Base-by-base conservation (phyloP, 345 rosid genomes). In the Syzygium jambos region DNA sequence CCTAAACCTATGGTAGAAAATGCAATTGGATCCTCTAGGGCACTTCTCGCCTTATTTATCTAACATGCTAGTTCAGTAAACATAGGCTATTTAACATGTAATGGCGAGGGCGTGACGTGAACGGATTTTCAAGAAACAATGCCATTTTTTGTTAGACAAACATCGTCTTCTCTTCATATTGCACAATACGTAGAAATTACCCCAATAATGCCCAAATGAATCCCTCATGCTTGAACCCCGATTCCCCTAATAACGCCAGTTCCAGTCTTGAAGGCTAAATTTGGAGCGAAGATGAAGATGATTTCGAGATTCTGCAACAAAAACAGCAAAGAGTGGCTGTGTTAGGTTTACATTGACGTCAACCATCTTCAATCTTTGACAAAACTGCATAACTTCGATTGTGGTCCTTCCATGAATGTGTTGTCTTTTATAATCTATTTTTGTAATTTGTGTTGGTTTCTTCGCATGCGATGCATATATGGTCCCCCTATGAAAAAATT, bases 91-190 rank as follows among this genome's bases (percentile, higher is more conserved):
- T 61, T 13, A n/a, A 61, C 2, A 0, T 0, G 10, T 2, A 61
- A n/a, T 0, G 5, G 30, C 0, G 0, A 61, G 0, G 8, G 73
- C 0, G 8, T 61, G 73, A n/a, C 0, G 38, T 61, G 38, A 61
- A 61, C 13, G 73, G 73, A 13, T 61, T 61, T 59, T 61, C 38
- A 13, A 61, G 15, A 61, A n/a, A 61, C 73, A n/a, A 61, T n/a
- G 38, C 38, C 0, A 1, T 61, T 61, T 61, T n/a, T 1, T 13
- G 7, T 27, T 59, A 27, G 68, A 5, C 27, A 4, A 59, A 23
- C 5, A 55, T 55, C 12, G n/a, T 11, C 10, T 11, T 22, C 23
- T 56, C 61, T 56, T 56, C 61, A 4, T 56, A 56, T 9, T 23
- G n/a, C 22, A 22, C 27, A 9, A 23, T 22, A 56, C 5, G 10